Evolutionary conservation across 805 yeast species (phyloP), one percentile per base, ranked within the genome.

Genomic region (Wickerhamomyces sydowiorum): DNA sequence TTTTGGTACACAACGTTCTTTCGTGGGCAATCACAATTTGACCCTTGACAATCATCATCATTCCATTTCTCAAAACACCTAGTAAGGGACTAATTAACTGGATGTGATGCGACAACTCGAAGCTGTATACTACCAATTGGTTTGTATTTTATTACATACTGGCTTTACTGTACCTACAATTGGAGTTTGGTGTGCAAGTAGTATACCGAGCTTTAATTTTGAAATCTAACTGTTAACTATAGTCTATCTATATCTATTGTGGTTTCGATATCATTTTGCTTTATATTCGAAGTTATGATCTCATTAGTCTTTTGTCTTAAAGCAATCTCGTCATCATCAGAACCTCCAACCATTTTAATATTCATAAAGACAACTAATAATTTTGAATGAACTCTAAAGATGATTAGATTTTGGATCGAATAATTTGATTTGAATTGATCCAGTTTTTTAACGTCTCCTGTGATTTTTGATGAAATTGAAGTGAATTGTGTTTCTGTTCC

Each of bases 251-350:
- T 65, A 39, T 71, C 77, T 7, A 72, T 56, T 0, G 77, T 72
- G 17, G 68, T 68, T 42, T 72, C 75, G 45, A 67, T 62, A 3
- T 39, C 37, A 3, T 44, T 45, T 43, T 57, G 22, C 56, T 44
- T 48, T 43, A 73, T 47, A 14, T 65, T 55, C 14, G 59, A 61
- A 33, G 62, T 56, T 4, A 79, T 62, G 7, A 76, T 59, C 27
- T 72, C 64, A 33, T 63, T 59, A 3, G 74, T 61, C 44, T 79
- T 79, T 45, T 69, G 71, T 34, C 84, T 58, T 27, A 85, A 53
- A 25, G 68, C 62, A 1, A 77, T 60, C 56, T 84, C 91, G 36
- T 83, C 89, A 42, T 82, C 86, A 47, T 76, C 77, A 4, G 84
- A 75, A 1, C 82, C 85, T n/a, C 90, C 90, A 37, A 65, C 60